These are phyloP conservation scores for Fonsecaea nubica DNA, from an alignment of 2,329 filamentous ascomycete species.

Conservation along the genomic window DNA sequence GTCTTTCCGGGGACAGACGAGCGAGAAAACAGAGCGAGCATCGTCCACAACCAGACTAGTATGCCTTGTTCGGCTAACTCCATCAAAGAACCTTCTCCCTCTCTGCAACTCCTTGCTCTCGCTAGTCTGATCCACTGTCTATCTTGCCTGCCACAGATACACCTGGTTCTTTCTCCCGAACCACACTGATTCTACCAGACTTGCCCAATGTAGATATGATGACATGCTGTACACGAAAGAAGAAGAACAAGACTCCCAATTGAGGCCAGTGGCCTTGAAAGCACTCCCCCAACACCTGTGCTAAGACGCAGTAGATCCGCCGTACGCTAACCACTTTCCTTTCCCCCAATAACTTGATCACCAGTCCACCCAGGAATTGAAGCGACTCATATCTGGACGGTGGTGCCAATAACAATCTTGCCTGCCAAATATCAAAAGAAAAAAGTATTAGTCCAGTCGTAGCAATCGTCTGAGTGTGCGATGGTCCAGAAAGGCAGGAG, in stretches of 20 bases:
- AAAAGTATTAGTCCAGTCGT: conserved; percentile 34
- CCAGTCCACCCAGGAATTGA: conserved; percentile 34
- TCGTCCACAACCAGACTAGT: background rate
- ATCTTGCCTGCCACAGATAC: background rate
- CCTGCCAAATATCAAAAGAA: conserved; percentile 22
- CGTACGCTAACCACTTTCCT: background rate
- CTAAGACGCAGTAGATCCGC: background rate
- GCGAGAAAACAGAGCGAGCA: background rate
- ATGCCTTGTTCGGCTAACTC: background rate
- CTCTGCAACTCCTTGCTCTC: background rate
- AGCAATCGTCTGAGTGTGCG: conserved; percentile 16
- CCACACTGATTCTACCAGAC: background rate
- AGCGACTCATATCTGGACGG: conserved; percentile 22
- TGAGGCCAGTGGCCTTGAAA: background rate
- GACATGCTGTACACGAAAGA: background rate
- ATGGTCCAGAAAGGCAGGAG: background rate
- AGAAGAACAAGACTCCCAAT: background rate
- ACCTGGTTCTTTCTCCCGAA: background rate
- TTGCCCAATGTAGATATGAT: background rate
- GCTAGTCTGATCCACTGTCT: background rate
- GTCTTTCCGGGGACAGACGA: background rate
- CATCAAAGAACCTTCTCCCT: background rate
- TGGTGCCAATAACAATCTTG: conserved; percentile 33
- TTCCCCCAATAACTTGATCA: conserved; percentile 2
- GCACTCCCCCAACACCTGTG: conserved; percentile 4